Evolutionary conservation across 371 early-diverging fungal genomes (phyloP), one percentile per base, ranked within the genome.

Genomic region (Gilbertella persicaria): DNA sequence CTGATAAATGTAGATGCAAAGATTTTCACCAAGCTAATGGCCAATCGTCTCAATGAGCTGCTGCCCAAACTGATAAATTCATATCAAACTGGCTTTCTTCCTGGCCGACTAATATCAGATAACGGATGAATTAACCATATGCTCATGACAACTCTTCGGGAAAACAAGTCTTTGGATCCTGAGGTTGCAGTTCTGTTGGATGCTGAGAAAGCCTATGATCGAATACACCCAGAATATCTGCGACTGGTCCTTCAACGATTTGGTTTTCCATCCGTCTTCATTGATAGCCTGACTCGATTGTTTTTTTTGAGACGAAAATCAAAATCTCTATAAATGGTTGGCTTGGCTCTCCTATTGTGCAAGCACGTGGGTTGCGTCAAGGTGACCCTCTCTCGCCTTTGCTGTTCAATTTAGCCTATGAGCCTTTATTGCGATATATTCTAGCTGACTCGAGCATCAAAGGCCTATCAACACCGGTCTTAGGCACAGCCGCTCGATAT

Each of bases 141-240:
- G 9, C 9, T 28, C 5, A 28, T 28, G 28, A 28, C 28, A 5
- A 28, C 28, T 28, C 9, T 28, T 4, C 28, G 28, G 4, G 28
- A 4, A 5, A 5, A 4, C 28, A 28, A 28, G 9, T 28, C 49
- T 9, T 2, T 0, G 0, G 12, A 26, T 17, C 17, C 39, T 1
- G 3, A 36, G 12, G 45, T 46, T 5, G 44, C 49, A 1, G 38
- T 56, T 17, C 38, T 56, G 1, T 14, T 56, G 5, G 43, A 63
- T 19, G 55, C 55, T 24, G 53, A 59, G 23, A 56, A 56, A 16
- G 62, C 67, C 2, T 60, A 67, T 26, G 59, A 61, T 23, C 33
- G 62, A 2, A 44, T 68, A 0, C 62, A 69, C 43, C 62, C 69
- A 7, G 25, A 20, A 3, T 64, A 64, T 29, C 29, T 64, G 1